phyloP scores from a whole-genome alignment of 2,329 filamentous ascomycete species.

The Fusarium sp. region DNA sequence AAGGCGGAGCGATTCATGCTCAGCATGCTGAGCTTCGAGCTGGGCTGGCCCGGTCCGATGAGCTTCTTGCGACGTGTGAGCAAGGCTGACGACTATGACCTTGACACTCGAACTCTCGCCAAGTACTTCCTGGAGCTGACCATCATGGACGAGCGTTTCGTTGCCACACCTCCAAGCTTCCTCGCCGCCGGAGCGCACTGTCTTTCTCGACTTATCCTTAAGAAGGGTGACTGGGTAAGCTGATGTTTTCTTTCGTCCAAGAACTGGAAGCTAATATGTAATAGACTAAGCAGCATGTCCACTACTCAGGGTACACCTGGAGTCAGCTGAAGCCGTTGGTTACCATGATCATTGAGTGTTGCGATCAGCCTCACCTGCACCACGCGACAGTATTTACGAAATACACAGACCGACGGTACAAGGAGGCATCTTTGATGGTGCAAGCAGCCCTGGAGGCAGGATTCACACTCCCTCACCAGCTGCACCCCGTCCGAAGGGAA shows the following conservation, averaged over 20 bases:
- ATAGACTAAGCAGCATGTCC: slow-evolving; percentile 80
- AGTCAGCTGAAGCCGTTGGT: slow-evolving; percentile 80
- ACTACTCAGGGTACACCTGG: slow-evolving; percentile 94
- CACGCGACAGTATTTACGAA: slow-evolving; percentile 91
- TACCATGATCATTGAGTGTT: slow-evolving; percentile 84
- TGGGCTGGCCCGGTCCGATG: slow-evolving; percentile 99
- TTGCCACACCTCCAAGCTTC: slow-evolving; percentile 89
- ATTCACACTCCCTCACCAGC: slow-evolving; percentile 58
- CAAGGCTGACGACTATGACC: slow-evolving; percentile 97
- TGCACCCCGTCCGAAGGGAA: slow-evolving; percentile 50
- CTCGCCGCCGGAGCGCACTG: slow-evolving; percentile 92
- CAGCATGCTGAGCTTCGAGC: slow-evolving; percentile 91
- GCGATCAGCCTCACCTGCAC: slow-evolving; percentile 79
- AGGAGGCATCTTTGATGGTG: slow-evolving; percentile 81
- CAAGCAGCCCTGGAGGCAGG: slow-evolving; percentile 73
- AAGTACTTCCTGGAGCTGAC: slow-evolving; percentile 98
- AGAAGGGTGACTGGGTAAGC: slow-evolving; percentile 93
- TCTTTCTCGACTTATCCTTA: slow-evolving; percentile 83
- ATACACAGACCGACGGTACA: slow-evolving; percentile 87
- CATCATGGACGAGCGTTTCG: slow-evolving; percentile 97
- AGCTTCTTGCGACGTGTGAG: slow-evolving; percentile 96
- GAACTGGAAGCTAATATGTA: slow-evolving; percentile 47
- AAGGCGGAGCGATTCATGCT: slow-evolving; percentile 99
- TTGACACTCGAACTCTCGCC: slow-evolving; percentile 91
- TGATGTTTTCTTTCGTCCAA: neutral